phyloP scores from a whole-genome alignment of 2,329 filamentous ascomycete genomes.

The Talaromyces rugulosus region DNA sequence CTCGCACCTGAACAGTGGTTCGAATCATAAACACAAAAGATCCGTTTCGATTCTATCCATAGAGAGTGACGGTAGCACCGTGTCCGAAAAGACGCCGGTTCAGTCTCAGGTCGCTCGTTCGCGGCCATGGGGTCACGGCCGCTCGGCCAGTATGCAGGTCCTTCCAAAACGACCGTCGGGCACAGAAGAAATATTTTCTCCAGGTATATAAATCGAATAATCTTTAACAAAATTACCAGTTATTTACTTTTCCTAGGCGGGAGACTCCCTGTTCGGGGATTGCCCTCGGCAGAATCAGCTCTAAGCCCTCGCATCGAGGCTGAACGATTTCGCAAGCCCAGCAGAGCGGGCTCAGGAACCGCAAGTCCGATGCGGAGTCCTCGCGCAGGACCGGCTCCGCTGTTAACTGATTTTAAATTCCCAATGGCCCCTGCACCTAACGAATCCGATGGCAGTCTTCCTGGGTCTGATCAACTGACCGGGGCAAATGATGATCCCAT shows the following conservation, averaged over 20 bases:
- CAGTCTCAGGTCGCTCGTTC: slow-evolving; percentile 38
- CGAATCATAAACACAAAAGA: slow-evolving; percentile 60
- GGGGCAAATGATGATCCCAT: slow-evolving; percentile 24
- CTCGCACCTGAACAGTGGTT: slow-evolving; percentile 14
- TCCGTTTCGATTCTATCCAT: slow-evolving; percentile 81
- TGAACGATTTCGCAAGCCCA: slow-evolving; percentile 24
- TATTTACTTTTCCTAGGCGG: slow-evolving; percentile 18
- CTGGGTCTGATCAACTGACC: slow-evolving; percentile 25
- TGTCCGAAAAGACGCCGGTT: slow-evolving; percentile 25
- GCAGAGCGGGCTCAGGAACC: slow-evolving; percentile 21
- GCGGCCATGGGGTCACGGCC: slow-evolving; percentile 64
- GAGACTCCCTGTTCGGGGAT: slow-evolving; percentile 31
- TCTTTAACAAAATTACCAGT: background rate
- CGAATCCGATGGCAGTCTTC: slow-evolving; percentile 23
- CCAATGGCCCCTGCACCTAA: slow-evolving; percentile 41
- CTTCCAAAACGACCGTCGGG: slow-evolving; percentile 47
- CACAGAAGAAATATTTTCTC: slow-evolving; percentile 35
- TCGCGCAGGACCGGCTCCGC: slow-evolving; percentile 31
- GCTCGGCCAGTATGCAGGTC: slow-evolving; percentile 80
- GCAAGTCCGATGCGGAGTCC: slow-evolving; percentile 38
- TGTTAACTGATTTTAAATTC: slow-evolving; percentile 53
- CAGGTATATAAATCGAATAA: slow-evolving; percentile 29
- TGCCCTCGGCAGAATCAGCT: slow-evolving; percentile 27
- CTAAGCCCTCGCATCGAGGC: slow-evolving; percentile 31
- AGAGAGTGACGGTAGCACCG: slow-evolving; percentile 46